These are phyloP conservation scores for Fusarium solani-melongenae DNA, from an alignment of 2,329 filamentous ascomycete genomes.

Conservation along the genomic window DNA sequence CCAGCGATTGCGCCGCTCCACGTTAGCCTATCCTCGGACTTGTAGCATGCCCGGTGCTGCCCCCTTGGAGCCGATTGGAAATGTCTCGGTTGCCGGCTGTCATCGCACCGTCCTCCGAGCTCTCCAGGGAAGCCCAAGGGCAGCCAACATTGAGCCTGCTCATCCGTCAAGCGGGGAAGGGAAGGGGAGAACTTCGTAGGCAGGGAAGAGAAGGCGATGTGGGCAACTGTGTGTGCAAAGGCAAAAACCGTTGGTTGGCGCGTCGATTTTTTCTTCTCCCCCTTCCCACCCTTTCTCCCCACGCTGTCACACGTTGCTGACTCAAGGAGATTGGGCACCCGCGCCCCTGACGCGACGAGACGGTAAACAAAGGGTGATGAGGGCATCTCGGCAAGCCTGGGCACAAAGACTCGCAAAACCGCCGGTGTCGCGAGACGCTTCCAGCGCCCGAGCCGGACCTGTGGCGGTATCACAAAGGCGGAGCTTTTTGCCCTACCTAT, in stretches of 20 bases:
- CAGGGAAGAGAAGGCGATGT: slow-evolving; percentile 10
- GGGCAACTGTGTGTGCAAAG: slow-evolving; percentile 4
- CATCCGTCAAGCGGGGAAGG: slow-evolving; percentile 30
- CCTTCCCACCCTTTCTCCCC: background rate
- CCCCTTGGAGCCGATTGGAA: slow-evolving; percentile 1
- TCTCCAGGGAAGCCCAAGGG: slow-evolving; percentile 8
- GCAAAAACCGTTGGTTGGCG: slow-evolving; percentile 1
- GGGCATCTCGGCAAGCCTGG: background rate
- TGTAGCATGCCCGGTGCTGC: background rate
- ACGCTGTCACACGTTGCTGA: slow-evolving; percentile 1
- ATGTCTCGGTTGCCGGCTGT: slow-evolving; percentile 32
- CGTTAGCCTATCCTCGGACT: background rate
- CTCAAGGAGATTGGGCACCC: slow-evolving; percentile 3
- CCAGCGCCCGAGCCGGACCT: background rate
- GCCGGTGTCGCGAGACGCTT: slow-evolving; percentile 19
- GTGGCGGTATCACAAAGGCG: slow-evolving; percentile 21
- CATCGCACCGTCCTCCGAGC: slow-evolving; percentile 12
- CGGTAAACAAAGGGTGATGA: slow-evolving; percentile 19
- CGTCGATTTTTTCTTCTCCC: background rate
- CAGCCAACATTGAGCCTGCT: slow-evolving; percentile 12
- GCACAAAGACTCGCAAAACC: slow-evolving; percentile 19
- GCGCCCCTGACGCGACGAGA: slow-evolving; percentile 18
- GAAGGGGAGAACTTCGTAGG: slow-evolving; percentile 13
- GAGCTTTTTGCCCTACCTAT: slow-evolving; percentile 1
- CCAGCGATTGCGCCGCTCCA: slow-evolving; percentile 17